Conservation (phyloP, 768 basidiomycete species). For the Termitomyces sp. region DNA sequence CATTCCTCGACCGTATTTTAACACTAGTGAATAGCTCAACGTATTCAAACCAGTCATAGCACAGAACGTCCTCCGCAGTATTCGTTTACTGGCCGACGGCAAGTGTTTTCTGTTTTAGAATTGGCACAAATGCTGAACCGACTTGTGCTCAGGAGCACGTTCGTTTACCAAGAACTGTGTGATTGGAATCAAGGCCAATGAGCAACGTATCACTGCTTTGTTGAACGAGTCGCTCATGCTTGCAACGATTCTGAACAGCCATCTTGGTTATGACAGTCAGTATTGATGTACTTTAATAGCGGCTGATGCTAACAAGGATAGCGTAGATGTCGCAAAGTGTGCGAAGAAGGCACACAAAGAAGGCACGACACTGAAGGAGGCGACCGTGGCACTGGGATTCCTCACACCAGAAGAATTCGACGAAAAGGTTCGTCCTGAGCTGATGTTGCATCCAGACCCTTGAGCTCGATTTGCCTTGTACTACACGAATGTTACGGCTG, state of each 20-base stretch:
- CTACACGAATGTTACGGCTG: constrained; percentile 3
- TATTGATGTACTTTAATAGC: constrained; percentile 16
- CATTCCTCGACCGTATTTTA: not conserved
- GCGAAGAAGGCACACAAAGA: constrained; percentile 99
- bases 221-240: constrained; percentile 97
- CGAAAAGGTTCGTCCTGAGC: constrained; percentile 85
- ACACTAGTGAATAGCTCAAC: constrained; percentile 63
- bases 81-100: constrained; percentile 92
- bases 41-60: constrained; percentile 99
- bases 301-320: constrained; percentile 17
- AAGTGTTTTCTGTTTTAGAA: constrained; percentile 19
- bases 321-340: constrained; percentile 90
- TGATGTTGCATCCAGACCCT: constrained; percentile 73
- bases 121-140: not conserved
- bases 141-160: constrained; percentile 56
- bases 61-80: constrained; percentile 96
- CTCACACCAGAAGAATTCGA: constrained; percentile 92
- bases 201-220: constrained; percentile 84
- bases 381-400: constrained; percentile 85
- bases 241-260: constrained; percentile 94
- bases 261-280: constrained; percentile 96
- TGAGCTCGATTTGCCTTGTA: constrained; percentile 23
- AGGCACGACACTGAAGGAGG: constrained; percentile 94
- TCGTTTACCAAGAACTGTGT: constrained; percentile 98
- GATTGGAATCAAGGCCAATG: constrained; percentile 94